phyloP scores from a whole-genome alignment of 352 stramenopile genomes.

The Phytophthora cryptogea region DNA sequence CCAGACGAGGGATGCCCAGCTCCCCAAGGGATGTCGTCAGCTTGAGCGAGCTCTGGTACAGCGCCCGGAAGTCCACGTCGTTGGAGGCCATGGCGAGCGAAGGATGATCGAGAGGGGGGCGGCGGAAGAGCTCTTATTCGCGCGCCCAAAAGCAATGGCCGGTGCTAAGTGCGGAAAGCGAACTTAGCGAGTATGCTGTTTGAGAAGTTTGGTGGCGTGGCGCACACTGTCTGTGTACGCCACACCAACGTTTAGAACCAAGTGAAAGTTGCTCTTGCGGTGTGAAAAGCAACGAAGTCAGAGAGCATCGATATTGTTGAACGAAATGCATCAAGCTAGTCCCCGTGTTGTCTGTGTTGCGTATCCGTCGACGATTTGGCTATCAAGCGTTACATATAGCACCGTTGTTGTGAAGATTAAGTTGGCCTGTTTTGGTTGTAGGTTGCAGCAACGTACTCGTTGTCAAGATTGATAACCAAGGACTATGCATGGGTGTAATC shows the following conservation, averaged over 20 bases:
- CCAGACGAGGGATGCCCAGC: conserved; percentile 71
- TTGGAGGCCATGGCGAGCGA: conserved; percentile 40
- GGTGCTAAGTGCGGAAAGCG: conserved; percentile 15
- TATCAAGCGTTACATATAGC: too few relatives aligned
- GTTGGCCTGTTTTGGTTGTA: too few relatives aligned
- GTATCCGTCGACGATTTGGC: too few relatives aligned
- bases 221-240: background rate
- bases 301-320: too few relatives aligned
- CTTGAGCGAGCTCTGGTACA: conserved; percentile 89
- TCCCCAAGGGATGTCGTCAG: conserved; percentile 81
- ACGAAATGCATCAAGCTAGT: too few relatives aligned
- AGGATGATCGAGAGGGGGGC: conserved; percentile 6
- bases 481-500: too few relatives aligned
- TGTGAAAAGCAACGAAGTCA: too few relatives aligned
- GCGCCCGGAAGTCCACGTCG: conserved; percentile 82
- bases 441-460: too few relatives aligned
- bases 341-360: too few relatives aligned
- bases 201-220: conserved; percentile 1
- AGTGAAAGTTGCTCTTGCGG: background rate
- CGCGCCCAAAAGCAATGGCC: conserved; percentile 28
- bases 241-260: background rate
- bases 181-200: conserved; percentile 5
- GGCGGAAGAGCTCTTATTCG: conserved; percentile 3
- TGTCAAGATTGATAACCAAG: too few relatives aligned
- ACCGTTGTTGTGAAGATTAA: too few relatives aligned